These are phyloP conservation scores for Lunularia cruciata DNA, from an alignment of 225 moss, liverwort and hornwort genomes.

Conservation along the genomic window DNA sequence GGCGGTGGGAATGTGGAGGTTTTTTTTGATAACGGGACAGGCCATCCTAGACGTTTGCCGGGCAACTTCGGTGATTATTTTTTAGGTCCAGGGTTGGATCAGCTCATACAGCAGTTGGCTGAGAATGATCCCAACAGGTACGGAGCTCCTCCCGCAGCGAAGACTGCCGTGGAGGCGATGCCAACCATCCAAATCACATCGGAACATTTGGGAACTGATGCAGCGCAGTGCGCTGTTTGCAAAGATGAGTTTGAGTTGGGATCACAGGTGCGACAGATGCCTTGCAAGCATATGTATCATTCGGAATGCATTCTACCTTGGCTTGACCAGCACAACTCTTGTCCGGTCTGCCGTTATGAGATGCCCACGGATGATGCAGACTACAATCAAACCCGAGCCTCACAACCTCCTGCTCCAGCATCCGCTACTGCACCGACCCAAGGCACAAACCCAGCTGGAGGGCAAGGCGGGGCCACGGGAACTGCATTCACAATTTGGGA, in stretches of 20 bases:
- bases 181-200: constrained; percentile 79
- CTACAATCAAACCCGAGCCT: constrained; percentile 62
- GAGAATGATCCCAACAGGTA: constrained; percentile 91
- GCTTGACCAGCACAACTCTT: constrained; percentile 92
- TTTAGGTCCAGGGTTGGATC: constrained; percentile 93
- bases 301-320: constrained; percentile 94
- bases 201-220: constrained; percentile 87
- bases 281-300: constrained; percentile 99
- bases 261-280: constrained; percentile 83
- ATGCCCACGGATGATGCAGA: constrained; percentile 97
- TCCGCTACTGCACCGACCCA: constrained; percentile 29
- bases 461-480: constrained; percentile 54
- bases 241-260: constrained; percentile 96
- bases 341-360: constrained; percentile 94
- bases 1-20: constrained; percentile 93
- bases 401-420: constrained; percentile 32
- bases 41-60: constrained; percentile 71
- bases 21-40: constrained; percentile 91
- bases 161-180: constrained; percentile 85
- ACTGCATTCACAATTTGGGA: constrained; percentile 72
- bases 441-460: constrained; percentile 37
- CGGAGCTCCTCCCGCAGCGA: constrained; percentile 87
- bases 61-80: constrained; percentile 97
- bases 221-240: constrained; percentile 99
- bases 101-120: constrained; percentile 97